Percentiles rank a stretch among this genome's conserved stretches.
Conservation (phyloP, 164 flowering plant genomes). For the Paratinospora sagittata region DNA sequence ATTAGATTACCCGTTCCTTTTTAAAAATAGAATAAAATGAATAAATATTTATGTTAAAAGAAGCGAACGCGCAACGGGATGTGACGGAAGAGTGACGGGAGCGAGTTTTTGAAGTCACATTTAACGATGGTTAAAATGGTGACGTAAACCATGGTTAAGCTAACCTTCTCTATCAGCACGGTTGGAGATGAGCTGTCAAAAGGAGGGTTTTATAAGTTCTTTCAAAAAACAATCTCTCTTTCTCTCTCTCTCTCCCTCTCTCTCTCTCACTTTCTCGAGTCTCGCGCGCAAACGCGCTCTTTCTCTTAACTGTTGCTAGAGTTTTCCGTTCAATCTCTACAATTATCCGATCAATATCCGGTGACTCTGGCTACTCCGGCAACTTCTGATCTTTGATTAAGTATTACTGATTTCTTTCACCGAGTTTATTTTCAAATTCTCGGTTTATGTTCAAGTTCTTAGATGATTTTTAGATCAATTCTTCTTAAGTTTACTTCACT, state of each 20-base stretch:
- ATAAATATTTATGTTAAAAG: too few species aligned
- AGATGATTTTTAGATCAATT: not conserved
- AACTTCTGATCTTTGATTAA: not conserved
- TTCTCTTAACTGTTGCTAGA: not conserved
- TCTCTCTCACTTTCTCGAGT: not conserved
- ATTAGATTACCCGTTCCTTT: too few species aligned
- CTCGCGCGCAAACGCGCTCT: constrained; percentile 1
- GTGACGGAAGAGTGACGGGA: constrained; percentile 1
- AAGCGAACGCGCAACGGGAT: too few species aligned
- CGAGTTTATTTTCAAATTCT: not conserved
- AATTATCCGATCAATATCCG: not conserved
- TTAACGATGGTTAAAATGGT: constrained; percentile 1
- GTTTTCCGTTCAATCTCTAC: not conserved
- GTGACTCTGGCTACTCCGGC: not conserved
- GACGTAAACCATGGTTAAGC: not conserved
- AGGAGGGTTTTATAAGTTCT: constrained; percentile 8
- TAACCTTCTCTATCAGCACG: not conserved
- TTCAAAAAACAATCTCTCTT: constrained; percentile 5
- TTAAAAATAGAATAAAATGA: too few species aligned
- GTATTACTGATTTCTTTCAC: not conserved
- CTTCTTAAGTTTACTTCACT: not conserved
- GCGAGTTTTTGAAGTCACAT: not conserved
- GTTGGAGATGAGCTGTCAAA: constrained; percentile 27
- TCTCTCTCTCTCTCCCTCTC: not conserved
- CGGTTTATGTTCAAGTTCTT: not conserved